A percentile compares a stretch with the other conserved stretches of the same genome.
phyloP scores from a whole-genome alignment of 768 basidiomycete species.

The Boletus patriciae region DNA sequence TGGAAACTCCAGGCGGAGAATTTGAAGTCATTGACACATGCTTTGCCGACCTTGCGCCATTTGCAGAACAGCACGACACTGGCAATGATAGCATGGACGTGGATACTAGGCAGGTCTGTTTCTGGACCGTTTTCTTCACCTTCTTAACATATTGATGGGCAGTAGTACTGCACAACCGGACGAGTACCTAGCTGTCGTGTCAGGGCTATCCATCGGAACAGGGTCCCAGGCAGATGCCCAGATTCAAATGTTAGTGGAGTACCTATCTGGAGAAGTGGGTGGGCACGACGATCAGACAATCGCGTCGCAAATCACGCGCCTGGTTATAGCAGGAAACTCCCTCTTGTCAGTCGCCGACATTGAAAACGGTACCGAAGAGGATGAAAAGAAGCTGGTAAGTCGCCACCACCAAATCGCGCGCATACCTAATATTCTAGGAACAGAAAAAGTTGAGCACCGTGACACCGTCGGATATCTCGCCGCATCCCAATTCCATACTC shows the following conservation, averaged over 20 bases:
- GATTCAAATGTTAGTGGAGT: slow-evolving; percentile 87
- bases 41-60: slow-evolving; percentile 76
- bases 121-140: not conserved
- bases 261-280: slow-evolving; percentile 82
- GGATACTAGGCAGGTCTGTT: slow-evolving; percentile 48
- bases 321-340: slow-evolving; percentile 92
- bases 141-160: slow-evolving; percentile 10
- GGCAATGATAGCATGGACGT: slow-evolving; percentile 58
- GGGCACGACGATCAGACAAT: slow-evolving; percentile 60
- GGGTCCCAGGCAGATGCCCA: slow-evolving; percentile 63
- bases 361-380: slow-evolving; percentile 36
- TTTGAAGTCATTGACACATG: slow-evolving; percentile 93
- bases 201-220: slow-evolving; percentile 80
- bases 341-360: slow-evolving; percentile 49
- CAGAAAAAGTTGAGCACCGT: slow-evolving; percentile 70
- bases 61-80: slow-evolving; percentile 24
- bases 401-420: slow-evolving; percentile 4
- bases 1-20: slow-evolving; percentile 85
- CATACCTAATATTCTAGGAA: slow-evolving; percentile 16
- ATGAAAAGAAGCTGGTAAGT: slow-evolving; percentile 60
- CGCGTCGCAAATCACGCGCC: slow-evolving; percentile 72
- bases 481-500: slow-evolving; percentile 71
- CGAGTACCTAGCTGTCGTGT: slow-evolving; percentile 83
- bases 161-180: slow-evolving; percentile 37
- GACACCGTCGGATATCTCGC: slow-evolving; percentile 54